These are phyloP conservation scores for Corylus avellana DNA, from an alignment of 306 rosid species.

Conservation along the genomic window DNA sequence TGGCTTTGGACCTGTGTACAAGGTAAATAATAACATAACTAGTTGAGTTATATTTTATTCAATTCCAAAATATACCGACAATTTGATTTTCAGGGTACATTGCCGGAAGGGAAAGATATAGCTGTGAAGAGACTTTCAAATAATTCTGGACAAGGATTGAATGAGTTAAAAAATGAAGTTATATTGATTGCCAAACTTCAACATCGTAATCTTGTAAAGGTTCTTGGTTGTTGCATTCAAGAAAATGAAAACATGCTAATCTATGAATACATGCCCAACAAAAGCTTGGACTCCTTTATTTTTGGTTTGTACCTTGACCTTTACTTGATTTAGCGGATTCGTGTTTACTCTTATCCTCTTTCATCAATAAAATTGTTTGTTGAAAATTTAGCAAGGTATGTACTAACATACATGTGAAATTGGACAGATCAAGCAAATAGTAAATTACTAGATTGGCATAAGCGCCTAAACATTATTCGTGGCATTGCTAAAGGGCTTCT, in stretches of 20 bases:
- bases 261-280: conserved; percentile 46
- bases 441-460: conserved; percentile 24
- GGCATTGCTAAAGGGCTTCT: conserved; percentile 33
- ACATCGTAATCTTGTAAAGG: conserved; percentile 50
- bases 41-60: background rate
- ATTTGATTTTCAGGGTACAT: conserved; percentile 47
- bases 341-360: conserved; percentile 32
- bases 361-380: background rate
- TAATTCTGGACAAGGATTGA: conserved; percentile 53
- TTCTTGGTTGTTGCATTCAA: conserved; percentile 43
- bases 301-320: conserved; percentile 34
- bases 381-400: background rate
- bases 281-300: conserved; percentile 44
- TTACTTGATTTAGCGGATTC: background rate
- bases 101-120: conserved; percentile 44
- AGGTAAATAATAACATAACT: conserved; percentile 27
- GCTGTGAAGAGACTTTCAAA: conserved; percentile 66
- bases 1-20: conserved; percentile 65
- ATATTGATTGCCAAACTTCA: conserved; percentile 40
- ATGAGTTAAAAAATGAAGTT: conserved; percentile 29
- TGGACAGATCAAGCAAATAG: background rate
- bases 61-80: conserved; percentile 3
- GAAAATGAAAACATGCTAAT: conserved; percentile 37
- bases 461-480: conserved; percentile 24
- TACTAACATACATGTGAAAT: background rate